Evolutionary conservation across 306 rosid genomes (phyloP).

Genomic region (Heteromeles arbutifolia): DNA sequence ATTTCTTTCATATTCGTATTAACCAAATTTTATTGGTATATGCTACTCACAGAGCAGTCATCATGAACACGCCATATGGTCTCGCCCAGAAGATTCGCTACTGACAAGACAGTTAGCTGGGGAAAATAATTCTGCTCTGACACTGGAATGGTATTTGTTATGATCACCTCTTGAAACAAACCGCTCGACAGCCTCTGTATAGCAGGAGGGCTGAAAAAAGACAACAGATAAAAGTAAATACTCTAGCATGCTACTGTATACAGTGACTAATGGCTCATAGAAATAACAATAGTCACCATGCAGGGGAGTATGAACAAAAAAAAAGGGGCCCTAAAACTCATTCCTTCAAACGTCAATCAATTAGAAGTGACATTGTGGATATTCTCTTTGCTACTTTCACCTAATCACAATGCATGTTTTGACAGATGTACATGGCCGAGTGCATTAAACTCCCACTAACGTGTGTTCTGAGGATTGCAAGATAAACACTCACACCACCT

Average conservation of each 20-base stretch:
- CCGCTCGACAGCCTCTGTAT: conserved; percentile 88
- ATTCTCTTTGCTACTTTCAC: background rate
- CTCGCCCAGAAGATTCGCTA: conserved; percentile 96
- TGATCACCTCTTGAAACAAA: conserved; percentile 90
- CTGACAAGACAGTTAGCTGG: conserved; percentile 82
- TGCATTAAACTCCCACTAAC: background rate
- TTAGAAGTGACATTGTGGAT: background rate
- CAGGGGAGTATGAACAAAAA: background rate
- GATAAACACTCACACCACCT: background rate
- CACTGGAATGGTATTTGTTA: conserved; percentile 85
- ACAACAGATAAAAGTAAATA: conserved; percentile 1
- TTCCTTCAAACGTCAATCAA: background rate
- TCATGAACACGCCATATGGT: conserved; percentile 99
- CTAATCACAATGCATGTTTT: background rate
- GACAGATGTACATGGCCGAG: background rate
- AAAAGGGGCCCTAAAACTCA: background rate
- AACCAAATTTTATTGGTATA: conserved; percentile 44
- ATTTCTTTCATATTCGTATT: background rate
- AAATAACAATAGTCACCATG: background rate
- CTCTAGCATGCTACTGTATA: background rate
- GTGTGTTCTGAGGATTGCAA: background rate
- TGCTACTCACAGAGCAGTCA: conserved; percentile 95
- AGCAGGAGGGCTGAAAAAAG: conserved; percentile 84
- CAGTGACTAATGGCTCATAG: background rate
- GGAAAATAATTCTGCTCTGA: conserved; percentile 80